Evolutionary conservation across 176 grass and related monocot genomes (phyloP).

Genomic region (Elaeis guineensis): DNA sequence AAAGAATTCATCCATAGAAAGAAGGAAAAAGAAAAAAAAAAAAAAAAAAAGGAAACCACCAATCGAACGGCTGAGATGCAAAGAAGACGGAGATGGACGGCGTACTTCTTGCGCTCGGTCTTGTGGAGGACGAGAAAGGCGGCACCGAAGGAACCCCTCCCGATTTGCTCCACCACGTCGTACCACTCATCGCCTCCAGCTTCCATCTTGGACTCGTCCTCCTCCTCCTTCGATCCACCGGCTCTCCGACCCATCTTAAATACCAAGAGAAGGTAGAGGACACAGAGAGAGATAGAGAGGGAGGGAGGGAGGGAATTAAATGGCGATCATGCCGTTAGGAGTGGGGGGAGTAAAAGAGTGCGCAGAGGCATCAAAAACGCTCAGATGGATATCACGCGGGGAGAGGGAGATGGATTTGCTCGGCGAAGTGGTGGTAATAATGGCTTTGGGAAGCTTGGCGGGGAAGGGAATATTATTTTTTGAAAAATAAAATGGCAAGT

Average conservation of each 20-base stretch:
- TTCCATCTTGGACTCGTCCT: not conserved
- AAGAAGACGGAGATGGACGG: not conserved
- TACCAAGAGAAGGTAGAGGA: not conserved
- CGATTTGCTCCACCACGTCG: constrained; percentile 81
- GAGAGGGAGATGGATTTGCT: not conserved
- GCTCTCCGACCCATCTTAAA: constrained; percentile 6
- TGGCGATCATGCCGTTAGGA: not conserved
- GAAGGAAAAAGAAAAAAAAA: too few relatives aligned
- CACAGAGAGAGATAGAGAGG: constrained; percentile 1
- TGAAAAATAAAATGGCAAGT: too few relatives aligned
- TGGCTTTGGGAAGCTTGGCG: not conserved
- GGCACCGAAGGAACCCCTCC: constrained; percentile 58
- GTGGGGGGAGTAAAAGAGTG: not conserved
- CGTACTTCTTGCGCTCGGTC: constrained; percentile 37
- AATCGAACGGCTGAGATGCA: not conserved
- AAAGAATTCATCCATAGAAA: not conserved
- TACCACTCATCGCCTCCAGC: constrained; percentile 37
- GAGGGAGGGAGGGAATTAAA: constrained; percentile 1
- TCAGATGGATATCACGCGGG: constrained; percentile 10
- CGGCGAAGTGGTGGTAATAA: constrained; percentile 9
- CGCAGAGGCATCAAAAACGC: too few relatives aligned
- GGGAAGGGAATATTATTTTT: too few relatives aligned
- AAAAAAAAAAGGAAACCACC: not conserved
- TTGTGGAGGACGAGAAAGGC: constrained; percentile 76
- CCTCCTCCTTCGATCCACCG: constrained; percentile 1